Evolutionary conservation across 2,329 filamentous ascomycete species (phyloP), one percentile per base, ranked within the genome.

Genomic region (Arthrobotrys sinensis): DNA sequence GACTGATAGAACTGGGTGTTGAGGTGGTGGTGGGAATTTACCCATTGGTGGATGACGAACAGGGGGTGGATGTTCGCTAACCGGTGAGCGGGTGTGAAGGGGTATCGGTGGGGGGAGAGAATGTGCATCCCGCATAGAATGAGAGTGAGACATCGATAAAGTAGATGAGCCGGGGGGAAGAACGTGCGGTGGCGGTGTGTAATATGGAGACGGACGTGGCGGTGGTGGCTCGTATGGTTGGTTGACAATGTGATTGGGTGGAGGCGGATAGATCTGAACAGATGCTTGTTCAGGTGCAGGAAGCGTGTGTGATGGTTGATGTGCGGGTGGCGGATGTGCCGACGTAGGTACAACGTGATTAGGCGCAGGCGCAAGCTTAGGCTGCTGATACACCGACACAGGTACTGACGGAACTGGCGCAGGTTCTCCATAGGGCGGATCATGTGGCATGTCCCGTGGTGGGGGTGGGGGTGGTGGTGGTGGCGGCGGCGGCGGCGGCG

Each of bases 261-360:
- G 72, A 8, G 67, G 53, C 12, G 55, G 53, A 45, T 76, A 78
- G 43, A 80, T 77, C 57, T 80, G 76, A 12, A 79, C 80, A 6
- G 80, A 79, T 46, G 77, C 62, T 50, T 82, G 81, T 32, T 79
- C 69, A 28, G 75, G 69, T 24, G 70, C 72, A n/a, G 81, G 76
- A 32, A 43, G 55, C 12, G 55, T 40, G 24, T 80, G 72, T 34
- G 64, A 24, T 5, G 79, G 76, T 36, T 73, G 73, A 21, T 73
- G 71, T 14, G 80, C 68, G n/a, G 71, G 63, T 4, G 72, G 75
- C 34, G 57, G 71, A 19, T 80, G 66, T 19, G 52, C 16, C 8
- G 80, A 34, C 34, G 46, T 19, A 53, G 77, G 60, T 80, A 75
- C 21, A 66, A 67, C 46, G 57, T 62, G 28, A 72, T 72, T 36